Conservation (phyloP, 768 basidiomycete genomes). For the Russula virescens region DNA sequence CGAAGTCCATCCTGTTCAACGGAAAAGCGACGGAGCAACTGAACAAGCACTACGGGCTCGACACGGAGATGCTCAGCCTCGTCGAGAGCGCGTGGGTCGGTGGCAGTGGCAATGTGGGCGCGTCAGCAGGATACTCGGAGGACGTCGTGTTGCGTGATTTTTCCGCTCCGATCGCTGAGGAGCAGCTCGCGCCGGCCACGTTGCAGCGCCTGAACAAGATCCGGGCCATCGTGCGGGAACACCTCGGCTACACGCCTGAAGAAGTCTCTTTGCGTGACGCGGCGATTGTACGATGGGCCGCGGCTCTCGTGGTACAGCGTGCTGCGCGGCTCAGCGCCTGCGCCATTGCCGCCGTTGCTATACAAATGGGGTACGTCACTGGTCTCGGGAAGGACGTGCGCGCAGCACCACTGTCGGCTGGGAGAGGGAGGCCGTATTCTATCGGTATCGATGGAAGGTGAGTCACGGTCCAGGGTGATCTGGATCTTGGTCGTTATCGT, state of each 20-base stretch:
- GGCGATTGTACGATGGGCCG: slow-evolving; percentile 77
- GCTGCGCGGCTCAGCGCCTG: slow-evolving; percentile 81
- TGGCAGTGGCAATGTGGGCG: slow-evolving; percentile 33
- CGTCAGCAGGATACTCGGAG: neutral
- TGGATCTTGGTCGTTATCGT: too few species aligned
- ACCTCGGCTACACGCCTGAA: slow-evolving; percentile 51
- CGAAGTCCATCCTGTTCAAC: slow-evolving; percentile 66
- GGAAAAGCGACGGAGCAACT: slow-evolving; percentile 67
- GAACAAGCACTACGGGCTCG: slow-evolving; percentile 91
- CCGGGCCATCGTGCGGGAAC: slow-evolving; percentile 52
- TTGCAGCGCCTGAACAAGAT: slow-evolving; percentile 46
- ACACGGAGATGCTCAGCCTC: slow-evolving; percentile 87
- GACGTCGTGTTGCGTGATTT: slow-evolving; percentile 19
- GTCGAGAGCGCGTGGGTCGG: slow-evolving; percentile 78
- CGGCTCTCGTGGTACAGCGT: slow-evolving; percentile 68
- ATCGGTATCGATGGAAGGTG: slow-evolving; percentile 95
- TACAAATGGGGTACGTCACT: slow-evolving; percentile 70
- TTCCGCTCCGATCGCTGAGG: slow-evolving; percentile 6
- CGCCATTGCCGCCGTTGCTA: slow-evolving; percentile 78
- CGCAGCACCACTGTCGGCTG: slow-evolving; percentile 19
- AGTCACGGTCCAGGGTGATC: slow-evolving; percentile 25
- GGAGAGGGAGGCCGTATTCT: slow-evolving; percentile 48
- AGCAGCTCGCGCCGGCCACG: slow-evolving; percentile 21
- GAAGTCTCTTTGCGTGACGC: slow-evolving; percentile 45
- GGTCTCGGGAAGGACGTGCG: slow-evolving; percentile 36